These are phyloP conservation scores for Aspergillus olivimuriae DNA, from an alignment of 495 filamentous ascomycete species.

Conservation along the genomic window DNA sequence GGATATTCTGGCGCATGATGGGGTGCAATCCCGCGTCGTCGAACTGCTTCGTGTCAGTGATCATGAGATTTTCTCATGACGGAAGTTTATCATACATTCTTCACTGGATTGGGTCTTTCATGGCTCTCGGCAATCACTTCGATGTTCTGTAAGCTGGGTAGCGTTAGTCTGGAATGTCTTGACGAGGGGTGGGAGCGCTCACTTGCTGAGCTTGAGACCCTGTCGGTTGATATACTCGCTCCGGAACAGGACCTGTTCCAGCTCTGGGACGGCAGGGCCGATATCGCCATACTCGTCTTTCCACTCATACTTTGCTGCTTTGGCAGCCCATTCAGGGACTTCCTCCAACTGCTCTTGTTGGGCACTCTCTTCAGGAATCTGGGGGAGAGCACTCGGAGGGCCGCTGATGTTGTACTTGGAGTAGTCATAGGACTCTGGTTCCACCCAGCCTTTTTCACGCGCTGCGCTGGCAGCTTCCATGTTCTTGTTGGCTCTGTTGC, in stretches of 20 bases:
- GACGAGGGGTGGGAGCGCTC: conserved; percentile 8
- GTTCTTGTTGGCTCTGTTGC: conserved; percentile 24
- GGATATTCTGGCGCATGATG: conserved; percentile 68
- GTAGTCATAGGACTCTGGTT: conserved; percentile 49
- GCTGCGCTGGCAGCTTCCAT: conserved; percentile 23
- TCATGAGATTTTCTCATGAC: conserved; percentile 1
- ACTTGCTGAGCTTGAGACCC: conserved; percentile 38
- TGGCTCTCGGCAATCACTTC: conserved; percentile 27
- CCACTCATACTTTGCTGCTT: conserved; percentile 72
- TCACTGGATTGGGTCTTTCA: conserved; percentile 23
- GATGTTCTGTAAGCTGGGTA: conserved; percentile 25
- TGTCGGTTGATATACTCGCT: conserved; percentile 36
- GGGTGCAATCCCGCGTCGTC: conserved; percentile 80
- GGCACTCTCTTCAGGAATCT: conserved; percentile 16
- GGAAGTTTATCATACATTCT: conserved; percentile 24
- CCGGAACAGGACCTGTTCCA: conserved; percentile 72
- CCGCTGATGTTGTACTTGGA: conserved; percentile 33
- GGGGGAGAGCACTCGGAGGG: conserved; percentile 21
- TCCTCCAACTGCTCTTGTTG: conserved; percentile 10
- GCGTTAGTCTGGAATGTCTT: neutral
- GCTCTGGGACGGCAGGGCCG: conserved; percentile 56
- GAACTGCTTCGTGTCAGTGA: conserved; percentile 41
- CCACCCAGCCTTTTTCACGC: conserved; percentile 47
- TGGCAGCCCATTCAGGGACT: conserved; percentile 45
- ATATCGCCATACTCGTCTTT: conserved; percentile 79